Evolutionary conservation across 164 flowering plant species (phyloP).

Genomic region (Euptelea pleiosperma): DNA sequence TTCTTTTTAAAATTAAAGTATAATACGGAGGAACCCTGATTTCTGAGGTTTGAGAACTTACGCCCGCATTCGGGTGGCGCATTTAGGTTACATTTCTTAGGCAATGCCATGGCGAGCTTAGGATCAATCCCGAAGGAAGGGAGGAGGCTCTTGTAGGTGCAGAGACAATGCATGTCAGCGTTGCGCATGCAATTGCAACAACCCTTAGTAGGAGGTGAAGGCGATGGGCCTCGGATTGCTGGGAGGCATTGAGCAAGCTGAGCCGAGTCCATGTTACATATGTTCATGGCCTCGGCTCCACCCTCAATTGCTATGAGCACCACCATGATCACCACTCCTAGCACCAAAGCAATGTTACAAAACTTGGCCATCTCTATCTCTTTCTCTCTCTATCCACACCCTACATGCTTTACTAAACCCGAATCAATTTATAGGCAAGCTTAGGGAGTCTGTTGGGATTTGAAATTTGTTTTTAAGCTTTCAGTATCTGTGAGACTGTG

Average conservation of each 20-base stretch:
- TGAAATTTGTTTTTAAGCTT: constrained; percentile 1
- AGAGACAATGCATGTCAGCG: constrained; percentile 48
- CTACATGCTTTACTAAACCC: background rate
- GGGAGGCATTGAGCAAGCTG: constrained; percentile 44
- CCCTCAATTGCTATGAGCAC: constrained; percentile 18
- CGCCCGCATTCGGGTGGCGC: constrained; percentile 36
- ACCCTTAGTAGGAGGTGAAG: constrained; percentile 35
- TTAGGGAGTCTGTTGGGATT: background rate
- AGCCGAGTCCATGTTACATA: constrained; percentile 44
- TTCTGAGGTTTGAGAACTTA: too few relatives aligned
- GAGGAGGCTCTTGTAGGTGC: constrained; percentile 38
- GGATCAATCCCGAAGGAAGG: constrained; percentile 47
- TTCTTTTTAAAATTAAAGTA: too few relatives aligned
- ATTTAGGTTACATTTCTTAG: constrained; percentile 37
- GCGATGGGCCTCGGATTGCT: constrained; percentile 39
- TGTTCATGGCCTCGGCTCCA: constrained; percentile 19
- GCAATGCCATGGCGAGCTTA: constrained; percentile 42
- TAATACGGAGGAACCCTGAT: too few relatives aligned
- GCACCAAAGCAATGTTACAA: background rate
- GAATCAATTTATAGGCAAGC: constrained; percentile 5
- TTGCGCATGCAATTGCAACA: constrained; percentile 40
- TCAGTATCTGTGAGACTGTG: constrained; percentile 1
- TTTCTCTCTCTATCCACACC: background rate
- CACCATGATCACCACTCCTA: constrained; percentile 8
- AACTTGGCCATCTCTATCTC: constrained; percentile 21